A percentile compares a stretch with the other conserved stretches of the same genome.
Conservation (phyloP, 441 rosid species). For the Hura crepitans region DNA sequence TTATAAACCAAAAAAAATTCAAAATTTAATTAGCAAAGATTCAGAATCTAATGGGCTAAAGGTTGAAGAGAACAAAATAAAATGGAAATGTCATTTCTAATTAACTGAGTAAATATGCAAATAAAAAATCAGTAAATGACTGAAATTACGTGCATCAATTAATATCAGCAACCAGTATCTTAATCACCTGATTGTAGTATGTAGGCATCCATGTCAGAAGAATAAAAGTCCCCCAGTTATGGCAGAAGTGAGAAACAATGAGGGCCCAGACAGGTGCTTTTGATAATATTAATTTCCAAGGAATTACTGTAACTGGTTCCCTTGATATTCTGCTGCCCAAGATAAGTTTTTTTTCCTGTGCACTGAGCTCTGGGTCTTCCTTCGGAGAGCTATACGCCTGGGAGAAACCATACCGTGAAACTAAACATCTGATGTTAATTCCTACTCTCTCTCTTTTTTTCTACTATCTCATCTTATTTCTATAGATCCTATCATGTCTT, state of each 20-base stretch:
- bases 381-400: conserved; percentile 91
- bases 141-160: conserved; percentile 6
- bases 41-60: not conserved
- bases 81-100: conserved; percentile 1
- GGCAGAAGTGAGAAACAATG: conserved; percentile 91
- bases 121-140: not conserved
- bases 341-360: conserved; percentile 60
- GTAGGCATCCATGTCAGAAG: conserved; percentile 99
- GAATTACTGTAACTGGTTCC: conserved; percentile 85
- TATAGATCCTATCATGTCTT: not conserved
- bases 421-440: conserved; percentile 14
- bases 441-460: not conserved
- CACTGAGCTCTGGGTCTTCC: conserved; percentile 72
- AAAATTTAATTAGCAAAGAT: not conserved
- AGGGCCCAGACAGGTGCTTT: conserved; percentile 99
- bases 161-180: conserved; percentile 7
- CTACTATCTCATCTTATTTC: not conserved
- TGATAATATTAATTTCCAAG: conserved; percentile 89
- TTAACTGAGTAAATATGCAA: not conserved
- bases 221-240: conserved; percentile 98
- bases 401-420: conserved; percentile 25
- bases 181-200: conserved; percentile 86
- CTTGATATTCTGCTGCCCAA: conserved; percentile 55
- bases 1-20: not conserved
- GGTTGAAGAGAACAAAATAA: not conserved